phyloP scores from a whole-genome alignment of 495 filamentous ascomycete species.

The Hypoxylon crocopeplum region DNA sequence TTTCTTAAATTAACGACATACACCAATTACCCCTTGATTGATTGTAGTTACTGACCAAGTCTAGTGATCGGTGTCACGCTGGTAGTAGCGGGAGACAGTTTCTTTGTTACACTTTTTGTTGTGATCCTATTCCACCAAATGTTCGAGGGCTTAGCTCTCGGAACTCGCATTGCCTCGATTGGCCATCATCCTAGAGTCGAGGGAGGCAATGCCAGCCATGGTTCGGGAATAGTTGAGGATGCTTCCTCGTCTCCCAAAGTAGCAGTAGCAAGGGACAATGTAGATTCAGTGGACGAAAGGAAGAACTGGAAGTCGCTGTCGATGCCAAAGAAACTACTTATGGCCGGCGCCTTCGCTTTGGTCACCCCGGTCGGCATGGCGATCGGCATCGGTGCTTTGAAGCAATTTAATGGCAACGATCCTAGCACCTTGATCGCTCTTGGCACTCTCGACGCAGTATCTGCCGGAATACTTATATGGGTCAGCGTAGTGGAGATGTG shows the following conservation, averaged over 20 bases:
- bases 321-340: slow-evolving; percentile 50
- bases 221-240: neutral
- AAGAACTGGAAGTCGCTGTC: slow-evolving; percentile 26
- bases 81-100: slow-evolving; percentile 62
- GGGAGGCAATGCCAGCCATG: slow-evolving; percentile 14
- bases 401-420: slow-evolving; percentile 63
- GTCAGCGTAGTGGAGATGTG: slow-evolving; percentile 67
- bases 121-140: slow-evolving; percentile 73
- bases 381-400: slow-evolving; percentile 62
- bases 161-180: slow-evolving; percentile 72
- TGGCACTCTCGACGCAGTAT: slow-evolving; percentile 64
- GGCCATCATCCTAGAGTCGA: slow-evolving; percentile 22
- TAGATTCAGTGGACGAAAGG: slow-evolving; percentile 2
- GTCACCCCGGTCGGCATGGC: slow-evolving; percentile 66
- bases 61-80: slow-evolving; percentile 66
- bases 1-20: too few species aligned
- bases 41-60: neutral
- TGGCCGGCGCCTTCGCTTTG: slow-evolving; percentile 59
- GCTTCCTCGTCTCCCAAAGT: slow-evolving; percentile 12
- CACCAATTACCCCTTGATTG: too few species aligned
- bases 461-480: slow-evolving; percentile 66
- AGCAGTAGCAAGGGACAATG: neutral
- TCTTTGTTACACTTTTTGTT: slow-evolving; percentile 62
- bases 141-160: slow-evolving; percentile 81
- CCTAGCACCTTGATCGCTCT: slow-evolving; percentile 60